Percentiles rank a stretch among this genome's conserved stretches.
phyloP scores from a whole-genome alignment of 2,329 filamentous ascomycete genomes.

The Gnomoniopsis smithogilvyi region DNA sequence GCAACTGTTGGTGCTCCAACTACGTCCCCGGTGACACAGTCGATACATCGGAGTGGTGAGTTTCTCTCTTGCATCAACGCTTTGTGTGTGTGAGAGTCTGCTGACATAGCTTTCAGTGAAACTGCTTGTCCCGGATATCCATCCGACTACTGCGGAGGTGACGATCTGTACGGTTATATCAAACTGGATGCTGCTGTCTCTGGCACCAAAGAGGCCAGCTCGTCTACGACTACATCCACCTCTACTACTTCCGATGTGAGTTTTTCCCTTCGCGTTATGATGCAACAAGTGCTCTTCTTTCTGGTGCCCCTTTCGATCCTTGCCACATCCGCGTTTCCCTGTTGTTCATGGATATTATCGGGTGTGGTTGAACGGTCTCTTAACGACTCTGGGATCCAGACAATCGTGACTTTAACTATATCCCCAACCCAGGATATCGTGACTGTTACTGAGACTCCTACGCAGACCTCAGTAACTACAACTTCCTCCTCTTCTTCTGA shows the following conservation, averaged over 20 bases:
- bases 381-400: conserved; percentile 23
- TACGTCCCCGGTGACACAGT: conserved; percentile 52
- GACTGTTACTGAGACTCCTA: conserved; percentile 28
- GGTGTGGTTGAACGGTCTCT: conserved; percentile 13
- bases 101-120: conserved; percentile 24
- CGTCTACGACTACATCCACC: conserved; percentile 17
- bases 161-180: conserved; percentile 64
- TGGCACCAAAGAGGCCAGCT: conserved; percentile 44
- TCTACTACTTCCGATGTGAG: conserved; percentile 16
- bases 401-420: conserved; percentile 18
- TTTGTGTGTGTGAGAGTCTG: too few relatives aligned
- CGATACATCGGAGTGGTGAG: conserved; percentile 43
- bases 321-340: conserved; percentile 4
- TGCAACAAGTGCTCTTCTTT: conserved; percentile 10
- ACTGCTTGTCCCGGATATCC: conserved; percentile 66
- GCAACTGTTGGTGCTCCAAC: conserved; percentile 73
- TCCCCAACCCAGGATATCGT: conserved; percentile 20
- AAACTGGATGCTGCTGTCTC: conserved; percentile 47
- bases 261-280: conserved; percentile 20
- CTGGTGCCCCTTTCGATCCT: not conserved
- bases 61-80: not conserved
- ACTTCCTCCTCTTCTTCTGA: conserved; percentile 23
- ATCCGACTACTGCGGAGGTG: conserved; percentile 61
- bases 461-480: conserved; percentile 34
- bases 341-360: not conserved